Conservation (phyloP, 2,329 filamentous ascomycete species). For the Plectosphaerella cucumerina region DNA sequence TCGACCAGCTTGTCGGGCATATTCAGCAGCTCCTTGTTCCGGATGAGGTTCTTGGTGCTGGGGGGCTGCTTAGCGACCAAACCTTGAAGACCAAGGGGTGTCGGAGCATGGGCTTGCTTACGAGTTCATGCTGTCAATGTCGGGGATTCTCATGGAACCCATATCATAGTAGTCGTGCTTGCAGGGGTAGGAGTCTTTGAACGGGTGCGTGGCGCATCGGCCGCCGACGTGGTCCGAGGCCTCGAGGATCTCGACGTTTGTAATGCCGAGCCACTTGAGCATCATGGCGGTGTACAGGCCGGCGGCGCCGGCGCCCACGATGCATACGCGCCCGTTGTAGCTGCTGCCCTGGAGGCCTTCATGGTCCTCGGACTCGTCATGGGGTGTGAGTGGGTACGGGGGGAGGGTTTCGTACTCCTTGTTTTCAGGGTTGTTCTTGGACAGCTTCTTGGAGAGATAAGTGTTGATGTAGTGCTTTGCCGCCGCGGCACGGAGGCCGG, state of each 20-base stretch:
- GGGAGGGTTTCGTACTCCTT: background rate
- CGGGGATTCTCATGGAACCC: conserved; percentile 34
- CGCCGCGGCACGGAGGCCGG: background rate
- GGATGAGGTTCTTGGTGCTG: conserved; percentile 4
- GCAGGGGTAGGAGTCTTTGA: conserved; percentile 13
- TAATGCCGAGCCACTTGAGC: conserved; percentile 20
- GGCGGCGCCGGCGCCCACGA: conserved; percentile 29
- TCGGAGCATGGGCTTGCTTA: conserved; percentile 5
- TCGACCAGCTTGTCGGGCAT: conserved; percentile 10
- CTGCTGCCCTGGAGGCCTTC: background rate
- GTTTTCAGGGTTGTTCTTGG: background rate
- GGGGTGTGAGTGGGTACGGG: background rate
- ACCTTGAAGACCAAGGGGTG: background rate
- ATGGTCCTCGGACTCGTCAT: background rate
- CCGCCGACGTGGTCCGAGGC: conserved; percentile 24
- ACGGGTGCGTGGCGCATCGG: conserved; percentile 27
- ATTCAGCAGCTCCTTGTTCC: conserved; percentile 7
- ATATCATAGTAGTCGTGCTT: conserved; percentile 34
- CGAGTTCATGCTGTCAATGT: conserved; percentile 22
- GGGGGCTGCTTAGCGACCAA: background rate
- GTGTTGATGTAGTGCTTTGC: background rate
- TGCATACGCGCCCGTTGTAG: conserved; percentile 17
- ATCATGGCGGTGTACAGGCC: conserved; percentile 30
- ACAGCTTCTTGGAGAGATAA: background rate
- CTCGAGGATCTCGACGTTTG: conserved; percentile 29